Evolutionary conservation across 345 rosid species (phyloP), one percentile per base, ranked within the genome.

Genomic region (Litchi chinensis): DNA sequence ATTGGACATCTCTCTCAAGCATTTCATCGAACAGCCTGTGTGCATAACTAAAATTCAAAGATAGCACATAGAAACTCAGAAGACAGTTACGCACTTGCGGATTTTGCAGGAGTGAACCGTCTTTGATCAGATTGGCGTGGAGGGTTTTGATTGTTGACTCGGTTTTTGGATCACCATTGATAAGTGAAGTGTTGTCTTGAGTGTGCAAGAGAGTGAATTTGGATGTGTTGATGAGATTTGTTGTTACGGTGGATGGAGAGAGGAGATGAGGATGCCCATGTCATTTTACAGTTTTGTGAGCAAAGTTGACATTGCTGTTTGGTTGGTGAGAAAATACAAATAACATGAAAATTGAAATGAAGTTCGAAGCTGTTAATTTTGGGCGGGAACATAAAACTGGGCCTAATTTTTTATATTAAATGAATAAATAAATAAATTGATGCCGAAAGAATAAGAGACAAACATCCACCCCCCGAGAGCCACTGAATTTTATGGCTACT

Each of bases 1-100:
- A 57, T 32, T 82, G 85, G 22, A 89, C 86, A 10, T 86, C 89
- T 69, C 78, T 66, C 0, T 52, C 64, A 24, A 70, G 57, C 52
- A 83, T 74, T 77, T 79, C 85, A 10, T 68, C 82, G 19, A 86
- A 86, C 85, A 83, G 10, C 52, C 80, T 77, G 57, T 18, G 82
- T 8, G 85, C 86, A 79, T 71, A 71, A 50, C 54, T 74, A 48
- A 48, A 56, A 32, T 71, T 75, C 21, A 71, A 75, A 39, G 70
- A 62, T 22, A 70, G 79, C 0, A 13, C 74, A 10, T 70, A 77
- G 2, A 72, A 12, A 8, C 8, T 3, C 41, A 83, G 44, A 40
- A 79, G 59, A 57, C 80, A 43, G 74, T 73, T 82, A 26, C 78
- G 74, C 16, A 60, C 64, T 13, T 73, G 54, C 18, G 39, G 43